phyloP scores from a whole-genome alignment of 306 rosid species.

The Pueraria montana region DNA sequence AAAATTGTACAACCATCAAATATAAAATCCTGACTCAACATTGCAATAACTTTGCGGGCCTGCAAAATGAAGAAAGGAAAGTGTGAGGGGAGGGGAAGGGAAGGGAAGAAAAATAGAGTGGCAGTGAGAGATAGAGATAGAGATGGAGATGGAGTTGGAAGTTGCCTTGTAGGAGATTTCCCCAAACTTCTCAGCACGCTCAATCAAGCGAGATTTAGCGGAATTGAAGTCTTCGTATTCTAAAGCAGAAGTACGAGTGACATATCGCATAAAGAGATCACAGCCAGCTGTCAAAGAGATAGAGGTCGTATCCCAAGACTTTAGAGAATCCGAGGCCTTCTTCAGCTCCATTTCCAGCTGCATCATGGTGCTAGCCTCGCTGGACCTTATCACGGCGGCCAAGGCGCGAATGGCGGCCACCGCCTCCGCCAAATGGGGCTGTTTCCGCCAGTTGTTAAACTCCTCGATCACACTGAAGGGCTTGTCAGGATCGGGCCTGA shows the following conservation, averaged over 20 bases:
- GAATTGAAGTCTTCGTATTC: constrained; percentile 90
- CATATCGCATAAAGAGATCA: constrained; percentile 89
- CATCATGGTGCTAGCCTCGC: constrained; percentile 86
- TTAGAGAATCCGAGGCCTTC: constrained; percentile 85
- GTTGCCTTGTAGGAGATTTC: constrained; percentile 81
- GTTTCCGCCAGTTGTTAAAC: constrained; percentile 84
- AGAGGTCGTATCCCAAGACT: constrained; percentile 88
- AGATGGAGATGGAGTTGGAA: too few species aligned
- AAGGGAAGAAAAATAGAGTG: not conserved
- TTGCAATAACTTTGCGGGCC: constrained; percentile 92
- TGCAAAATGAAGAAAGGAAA: constrained; percentile 45
- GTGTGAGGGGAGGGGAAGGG: too few species aligned
- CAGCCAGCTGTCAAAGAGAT: constrained; percentile 96
- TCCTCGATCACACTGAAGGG: constrained; percentile 78
- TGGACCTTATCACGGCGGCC: constrained; percentile 79
- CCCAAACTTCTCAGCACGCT: constrained; percentile 93
- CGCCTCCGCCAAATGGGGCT: constrained; percentile 95
- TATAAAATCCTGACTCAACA: constrained; percentile 90
- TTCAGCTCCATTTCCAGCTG: constrained; percentile 88
- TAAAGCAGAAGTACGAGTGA: constrained; percentile 88
- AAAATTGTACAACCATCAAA: constrained; percentile 92
- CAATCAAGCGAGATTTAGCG: constrained; percentile 84
- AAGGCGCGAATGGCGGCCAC: constrained; percentile 88
- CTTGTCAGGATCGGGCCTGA: constrained; percentile 44
- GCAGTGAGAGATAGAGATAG: too few species aligned